These are phyloP conservation scores for Chaetomium sp. DNA, from an alignment of 2,329 filamentous ascomycete species.

Conservation along the genomic window DNA sequence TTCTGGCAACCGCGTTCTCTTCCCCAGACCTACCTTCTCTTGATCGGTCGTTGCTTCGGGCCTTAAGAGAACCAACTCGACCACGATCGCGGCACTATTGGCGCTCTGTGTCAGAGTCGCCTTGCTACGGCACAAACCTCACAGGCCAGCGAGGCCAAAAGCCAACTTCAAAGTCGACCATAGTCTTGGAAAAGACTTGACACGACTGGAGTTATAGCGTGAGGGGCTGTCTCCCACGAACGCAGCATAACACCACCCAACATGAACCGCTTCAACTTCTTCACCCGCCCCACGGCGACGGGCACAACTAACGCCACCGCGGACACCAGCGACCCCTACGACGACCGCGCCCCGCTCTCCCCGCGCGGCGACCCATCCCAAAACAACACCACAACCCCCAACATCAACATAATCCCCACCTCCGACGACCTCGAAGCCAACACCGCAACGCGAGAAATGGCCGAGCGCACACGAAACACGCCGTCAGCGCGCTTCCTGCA, in stretches of 20 bases:
- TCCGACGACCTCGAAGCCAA: slow-evolving; percentile 33
- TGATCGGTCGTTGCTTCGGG: not conserved
- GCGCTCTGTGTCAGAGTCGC: no score
- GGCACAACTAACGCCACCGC: not conserved
- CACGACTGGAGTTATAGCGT: not conserved
- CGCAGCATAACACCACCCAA: slow-evolving; percentile 1
- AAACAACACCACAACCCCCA: not conserved
- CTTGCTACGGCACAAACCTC: no score
- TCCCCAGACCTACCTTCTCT: not conserved
- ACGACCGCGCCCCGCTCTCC: slow-evolving; percentile 31
- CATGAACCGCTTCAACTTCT: slow-evolving; percentile 35
- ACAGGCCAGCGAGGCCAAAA: no score
- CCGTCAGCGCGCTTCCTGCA: slow-evolving; percentile 34
- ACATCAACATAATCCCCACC: not conserved
- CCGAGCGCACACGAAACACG: slow-evolving; percentile 31
- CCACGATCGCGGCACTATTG: not conserved
- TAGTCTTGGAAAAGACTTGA: not conserved
- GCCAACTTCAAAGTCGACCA: not conserved
- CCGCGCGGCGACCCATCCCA: slow-evolving; percentile 19
- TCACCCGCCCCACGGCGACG: slow-evolving; percentile 24
- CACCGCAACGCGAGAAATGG: slow-evolving; percentile 35
- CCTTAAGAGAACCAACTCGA: not conserved
- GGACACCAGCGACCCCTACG: slow-evolving; percentile 16
- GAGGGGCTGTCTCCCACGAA: not conserved
- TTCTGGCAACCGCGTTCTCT: not conserved